Evolutionary conservation across 208 protist species (phyloP), one percentile per base, ranked within the genome.

Genomic region (Endotrypanum monterogeii): DNA sequence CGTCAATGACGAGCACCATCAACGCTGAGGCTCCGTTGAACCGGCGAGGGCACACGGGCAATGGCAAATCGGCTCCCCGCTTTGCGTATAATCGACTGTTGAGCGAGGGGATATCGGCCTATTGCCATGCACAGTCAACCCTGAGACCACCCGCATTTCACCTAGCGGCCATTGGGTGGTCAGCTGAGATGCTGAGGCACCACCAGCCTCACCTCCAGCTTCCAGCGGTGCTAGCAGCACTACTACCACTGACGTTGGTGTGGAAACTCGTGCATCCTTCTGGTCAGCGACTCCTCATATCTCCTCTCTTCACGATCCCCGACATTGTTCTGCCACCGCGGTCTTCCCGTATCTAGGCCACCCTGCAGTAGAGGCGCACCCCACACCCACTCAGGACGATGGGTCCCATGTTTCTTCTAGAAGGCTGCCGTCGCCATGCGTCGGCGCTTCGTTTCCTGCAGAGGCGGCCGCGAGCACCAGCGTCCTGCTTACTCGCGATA

Each of bases 181-280:
- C 60, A 48, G 60, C 60, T n/a, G 60, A 48, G 60, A 25, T 66
- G 37, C 32, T 66, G 60, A 16, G 60, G 37, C 46, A 30, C 60
- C 60, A 16, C 9, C 60, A 30, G 37, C 18, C 20, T 14, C 18
- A 60, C 55, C 28, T 28, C 35, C 55, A 35, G 30, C 58, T 30
- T 37, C 16, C 58, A 20, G 58, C 58, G 30, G 58, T 8, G 58
- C 18, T 35, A 46, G 58, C 41, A 44, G 58, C 9, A 18, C 0
- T 7, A 23, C 5, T 28, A 4, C 11, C 58, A 46, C 35, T 18
- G 30, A 35, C 58, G 58, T 46, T 46, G 58, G 58, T 2, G 14
- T 37, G 12, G 25, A 5, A 12, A 30, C 25, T 37, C 11, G 28
- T 14, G 28, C 55, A 14, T 60, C n/a, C 28, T 30, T 3, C 0